phyloP scores from a whole-genome alignment of 139 green algal species.

The Asterochloris erici region DNA sequence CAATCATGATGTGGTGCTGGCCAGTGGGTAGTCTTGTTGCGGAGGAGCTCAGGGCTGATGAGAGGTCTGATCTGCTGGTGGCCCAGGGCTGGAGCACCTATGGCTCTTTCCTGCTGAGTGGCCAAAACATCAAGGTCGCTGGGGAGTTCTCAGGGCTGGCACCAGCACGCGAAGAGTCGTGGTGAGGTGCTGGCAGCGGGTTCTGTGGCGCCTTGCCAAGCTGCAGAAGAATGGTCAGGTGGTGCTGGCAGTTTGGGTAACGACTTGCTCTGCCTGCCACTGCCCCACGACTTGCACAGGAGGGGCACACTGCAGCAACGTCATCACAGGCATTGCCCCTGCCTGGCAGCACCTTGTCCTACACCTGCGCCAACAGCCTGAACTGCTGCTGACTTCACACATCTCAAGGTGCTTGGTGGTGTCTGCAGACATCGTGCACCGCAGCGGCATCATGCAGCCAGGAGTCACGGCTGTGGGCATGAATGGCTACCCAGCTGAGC shows the following conservation, averaged over 20 bases:
- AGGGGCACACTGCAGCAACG: too few species aligned
- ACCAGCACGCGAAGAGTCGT: too few species aligned
- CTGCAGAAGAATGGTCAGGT: not conserved
- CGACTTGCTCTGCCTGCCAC: not conserved
- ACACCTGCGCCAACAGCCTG: not conserved
- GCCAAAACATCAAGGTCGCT: too few species aligned
- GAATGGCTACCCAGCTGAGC: slow-evolving; percentile 8
- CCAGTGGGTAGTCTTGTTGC: not conserved
- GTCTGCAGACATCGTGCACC: slow-evolving; percentile 6
- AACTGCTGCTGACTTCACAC: not conserved
- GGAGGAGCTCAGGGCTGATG: not conserved
- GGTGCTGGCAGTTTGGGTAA: not conserved
- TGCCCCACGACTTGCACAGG: not conserved
- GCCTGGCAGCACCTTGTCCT: not conserved
- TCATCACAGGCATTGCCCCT: too few species aligned
- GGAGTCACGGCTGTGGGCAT: not conserved
- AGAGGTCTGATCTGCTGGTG: too few species aligned
- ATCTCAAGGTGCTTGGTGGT: not conserved
- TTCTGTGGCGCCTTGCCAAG: too few species aligned
- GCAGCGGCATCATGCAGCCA: slow-evolving; percentile 12
- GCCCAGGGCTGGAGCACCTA: too few species aligned
- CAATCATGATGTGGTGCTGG: not conserved
- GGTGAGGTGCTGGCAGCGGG: too few species aligned
- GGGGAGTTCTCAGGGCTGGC: too few species aligned
- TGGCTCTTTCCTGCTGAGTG: too few species aligned